phyloP scores from a whole-genome alignment of 148 eudicot species.

The Chenopodium suecicum region DNA sequence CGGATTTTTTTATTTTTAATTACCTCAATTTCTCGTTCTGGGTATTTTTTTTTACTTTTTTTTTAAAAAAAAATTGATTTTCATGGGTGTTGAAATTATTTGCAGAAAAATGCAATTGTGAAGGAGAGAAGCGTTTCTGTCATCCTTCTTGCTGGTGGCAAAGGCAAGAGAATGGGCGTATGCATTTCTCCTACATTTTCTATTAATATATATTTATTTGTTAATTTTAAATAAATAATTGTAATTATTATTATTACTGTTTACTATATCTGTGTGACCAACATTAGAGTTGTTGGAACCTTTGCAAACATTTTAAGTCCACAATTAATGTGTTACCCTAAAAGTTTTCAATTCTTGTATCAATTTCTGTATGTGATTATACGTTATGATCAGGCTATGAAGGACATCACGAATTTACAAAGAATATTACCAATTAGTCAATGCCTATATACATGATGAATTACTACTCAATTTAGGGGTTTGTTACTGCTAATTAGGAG shows the following conservation, averaged over 20 bases:
- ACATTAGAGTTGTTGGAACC: no score
- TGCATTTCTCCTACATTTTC: constrained; percentile 24
- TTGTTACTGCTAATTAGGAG: not conserved
- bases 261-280: no score
- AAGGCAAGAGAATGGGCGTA: constrained; percentile 94
- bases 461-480: not conserved
- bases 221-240: no score
- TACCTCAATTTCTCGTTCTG: not conserved
- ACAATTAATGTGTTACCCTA: not conserved
- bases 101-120: constrained; percentile 52
- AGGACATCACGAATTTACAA: not conserved
- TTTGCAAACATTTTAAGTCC: no score
- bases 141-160: constrained; percentile 92
- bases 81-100: not conserved
- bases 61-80: not conserved
- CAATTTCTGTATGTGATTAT: not conserved
- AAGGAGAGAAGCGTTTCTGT: constrained; percentile 85
- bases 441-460: not conserved
- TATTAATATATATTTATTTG: not conserved
- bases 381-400: not conserved
- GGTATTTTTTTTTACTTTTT: not conserved
- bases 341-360: not conserved
- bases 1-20: not conserved
- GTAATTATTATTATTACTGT: no score
- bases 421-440: not conserved